Conservation (phyloP, 441 rosid species). For the Pelargonium fulgidum region DNA sequence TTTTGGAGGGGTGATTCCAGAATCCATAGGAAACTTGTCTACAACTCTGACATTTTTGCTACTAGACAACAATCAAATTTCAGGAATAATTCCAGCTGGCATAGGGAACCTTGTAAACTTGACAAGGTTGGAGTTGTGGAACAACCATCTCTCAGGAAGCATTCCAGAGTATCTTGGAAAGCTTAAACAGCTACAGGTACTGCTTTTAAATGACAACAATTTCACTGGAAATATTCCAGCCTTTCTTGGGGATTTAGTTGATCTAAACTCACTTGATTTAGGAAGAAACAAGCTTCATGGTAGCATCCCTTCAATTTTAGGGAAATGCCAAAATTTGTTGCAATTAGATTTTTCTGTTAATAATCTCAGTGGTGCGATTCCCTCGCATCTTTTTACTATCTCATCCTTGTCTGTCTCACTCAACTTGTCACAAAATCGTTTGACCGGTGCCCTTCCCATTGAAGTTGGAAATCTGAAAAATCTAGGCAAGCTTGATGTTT, state of each 20-base stretch:
- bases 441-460: conserved; percentile 17
- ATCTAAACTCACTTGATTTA: not conserved
- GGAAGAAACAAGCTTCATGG: conserved; percentile 14
- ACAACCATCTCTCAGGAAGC: not conserved
- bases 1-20: conserved; percentile 23
- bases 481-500: not conserved
- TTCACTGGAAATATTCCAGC: conserved; percentile 13
- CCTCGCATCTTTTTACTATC: conserved; percentile 7
- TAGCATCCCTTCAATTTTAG: conserved; percentile 17
- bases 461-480: conserved; percentile 12
- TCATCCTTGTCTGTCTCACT: not conserved
- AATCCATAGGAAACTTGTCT: conserved; percentile 21
- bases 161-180: not conserved
- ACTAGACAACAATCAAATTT: not conserved
- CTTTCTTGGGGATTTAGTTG: conserved; percentile 8
- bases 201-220: not conserved
- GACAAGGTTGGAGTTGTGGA: not conserved
- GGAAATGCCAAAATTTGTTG: conserved; percentile 7
- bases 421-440: not conserved
- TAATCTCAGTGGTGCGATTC: conserved; percentile 16
- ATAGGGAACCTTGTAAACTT: conserved; percentile 16
- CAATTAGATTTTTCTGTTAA: conserved; percentile 19
- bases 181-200: not conserved
- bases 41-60: not conserved
- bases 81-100: conserved; percentile 10